A percentile compares a stretch with the other conserved stretches of the same genome.
Conservation (phyloP, 1,284 basidiomycete genomes). For the Microbotryum scabiosae region DNA sequence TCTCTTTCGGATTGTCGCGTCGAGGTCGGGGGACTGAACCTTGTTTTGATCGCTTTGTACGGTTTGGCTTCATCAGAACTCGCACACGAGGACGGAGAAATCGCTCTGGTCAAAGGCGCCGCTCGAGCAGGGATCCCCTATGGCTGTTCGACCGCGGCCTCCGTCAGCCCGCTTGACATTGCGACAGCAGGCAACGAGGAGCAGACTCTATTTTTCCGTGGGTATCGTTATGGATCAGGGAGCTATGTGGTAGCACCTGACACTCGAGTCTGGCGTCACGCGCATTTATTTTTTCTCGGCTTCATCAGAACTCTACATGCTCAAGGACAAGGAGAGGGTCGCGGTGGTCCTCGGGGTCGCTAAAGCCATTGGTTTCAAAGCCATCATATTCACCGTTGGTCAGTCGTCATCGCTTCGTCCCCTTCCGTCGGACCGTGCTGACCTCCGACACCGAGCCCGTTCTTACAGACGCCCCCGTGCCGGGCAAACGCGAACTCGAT, state of each 20-base stretch:
- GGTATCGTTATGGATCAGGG: no score
- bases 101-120: conserved; percentile 10
- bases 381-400: conserved; percentile 74
- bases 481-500: conserved; percentile 78
- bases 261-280: no score
- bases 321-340: conserved; percentile 59
- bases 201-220: conserved; percentile 13
- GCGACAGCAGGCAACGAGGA: no score
- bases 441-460: no score
- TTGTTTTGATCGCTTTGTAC: not conserved
- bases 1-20: not conserved
- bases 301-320: conserved; percentile 63
- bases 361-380: conserved; percentile 63
- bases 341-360: conserved; percentile 63
- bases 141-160: not conserved
- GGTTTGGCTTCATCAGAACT: conserved; percentile 2
- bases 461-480: conserved; percentile 59
- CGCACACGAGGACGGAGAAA: conserved; percentile 27
- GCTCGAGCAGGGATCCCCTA: conserved; percentile 2
- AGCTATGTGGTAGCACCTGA: no score
- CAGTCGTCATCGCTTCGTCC: no score
- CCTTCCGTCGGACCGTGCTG: no score
- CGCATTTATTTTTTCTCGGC: not conserved
- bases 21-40: not conserved
- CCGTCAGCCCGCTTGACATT: no score